Evolutionary conservation across 2,329 filamentous ascomycete species (phyloP), one percentile per base, ranked within the genome.

Genomic region (Rosellinia necatrix): DNA sequence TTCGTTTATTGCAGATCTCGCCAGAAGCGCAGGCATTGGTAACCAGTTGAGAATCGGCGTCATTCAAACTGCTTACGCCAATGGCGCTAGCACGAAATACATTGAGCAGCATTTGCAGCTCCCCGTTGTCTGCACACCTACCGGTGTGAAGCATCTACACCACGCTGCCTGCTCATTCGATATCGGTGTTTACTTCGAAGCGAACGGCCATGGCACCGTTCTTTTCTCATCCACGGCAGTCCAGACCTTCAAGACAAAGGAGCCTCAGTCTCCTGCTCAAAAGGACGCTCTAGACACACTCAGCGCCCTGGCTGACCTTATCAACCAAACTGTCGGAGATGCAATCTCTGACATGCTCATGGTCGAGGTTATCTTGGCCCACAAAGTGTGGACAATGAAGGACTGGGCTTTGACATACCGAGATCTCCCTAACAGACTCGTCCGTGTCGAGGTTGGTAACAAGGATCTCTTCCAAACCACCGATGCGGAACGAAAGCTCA

Each of bases 271-370:
- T 0, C 93, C 94, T 0, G 93, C 91, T 6, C 92, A 97, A 74
- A 90, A 93, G 71, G 89, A 91, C 66, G 91, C 93, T 2, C 83
- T 97, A 12, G 90, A 96, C 52, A 92, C 88, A 7, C 86, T 99
- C 1, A 82, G 84, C 49, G 92, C 91, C 9, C 82, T 96, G 50
- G 88, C 88, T 47, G 90, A 97, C 66, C 83, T 99, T 61, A 96
- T 99, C 79, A 99, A 99, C 81, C 94, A 99, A 78, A 94, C 94
- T 1, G 93, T 97, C 42, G 94, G 94, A 49, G 94, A 99, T 71
- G 94, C 94, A 42, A 83, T 99, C 54, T 96, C 92, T 1, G 94
- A 99, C 75, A 90, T 97, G 83, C 84, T 99, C 41, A 86, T 99
- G 69, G 92, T 97, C 34, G 94, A 99, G 75, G 90, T 93, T 29